phyloP scores from a whole-genome alignment of 495 filamentous ascomycete species.

The Penicillium pulvis region DNA sequence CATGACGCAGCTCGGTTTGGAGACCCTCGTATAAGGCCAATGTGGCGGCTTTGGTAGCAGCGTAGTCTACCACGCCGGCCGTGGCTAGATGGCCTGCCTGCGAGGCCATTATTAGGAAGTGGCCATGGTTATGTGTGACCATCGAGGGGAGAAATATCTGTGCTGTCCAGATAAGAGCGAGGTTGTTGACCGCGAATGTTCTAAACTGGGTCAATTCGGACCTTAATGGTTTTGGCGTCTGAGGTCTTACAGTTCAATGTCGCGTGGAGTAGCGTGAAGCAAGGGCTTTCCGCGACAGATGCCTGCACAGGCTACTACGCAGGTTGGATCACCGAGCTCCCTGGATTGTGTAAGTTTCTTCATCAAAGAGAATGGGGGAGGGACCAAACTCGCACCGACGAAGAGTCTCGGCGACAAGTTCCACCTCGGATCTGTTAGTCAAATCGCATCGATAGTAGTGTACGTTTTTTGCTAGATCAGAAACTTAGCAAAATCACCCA shows the following conservation, averaged over 20 bases:
- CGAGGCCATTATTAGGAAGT: constrained; percentile 74
- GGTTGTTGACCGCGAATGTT: constrained; percentile 1
- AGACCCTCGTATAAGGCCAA: constrained; percentile 11
- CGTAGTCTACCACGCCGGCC: constrained; percentile 61
- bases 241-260: constrained; percentile 11
- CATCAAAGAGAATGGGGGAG: neutral
- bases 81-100: constrained; percentile 71
- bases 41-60: constrained; percentile 67
- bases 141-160: constrained; percentile 78
- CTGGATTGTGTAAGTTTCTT: neutral
- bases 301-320: constrained; percentile 8
- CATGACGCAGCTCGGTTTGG: constrained; percentile 10
- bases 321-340: constrained; percentile 10
- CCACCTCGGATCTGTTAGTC: constrained; percentile 5
- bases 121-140: constrained; percentile 60
- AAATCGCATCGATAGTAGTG: constrained; percentile 16
- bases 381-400: neutral
- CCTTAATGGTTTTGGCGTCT: neutral
- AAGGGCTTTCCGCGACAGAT: constrained; percentile 13
- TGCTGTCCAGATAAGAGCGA: constrained; percentile 24
- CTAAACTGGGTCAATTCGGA: neutral
- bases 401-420: constrained; percentile 8
- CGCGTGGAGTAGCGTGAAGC: constrained; percentile 8
- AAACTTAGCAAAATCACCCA: neutral
- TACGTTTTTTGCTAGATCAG: constrained; percentile 2